These are phyloP conservation scores for Trichoderma sp. DNA, from an alignment of 2,329 filamentous ascomycete species.

Conservation along the genomic window DNA sequence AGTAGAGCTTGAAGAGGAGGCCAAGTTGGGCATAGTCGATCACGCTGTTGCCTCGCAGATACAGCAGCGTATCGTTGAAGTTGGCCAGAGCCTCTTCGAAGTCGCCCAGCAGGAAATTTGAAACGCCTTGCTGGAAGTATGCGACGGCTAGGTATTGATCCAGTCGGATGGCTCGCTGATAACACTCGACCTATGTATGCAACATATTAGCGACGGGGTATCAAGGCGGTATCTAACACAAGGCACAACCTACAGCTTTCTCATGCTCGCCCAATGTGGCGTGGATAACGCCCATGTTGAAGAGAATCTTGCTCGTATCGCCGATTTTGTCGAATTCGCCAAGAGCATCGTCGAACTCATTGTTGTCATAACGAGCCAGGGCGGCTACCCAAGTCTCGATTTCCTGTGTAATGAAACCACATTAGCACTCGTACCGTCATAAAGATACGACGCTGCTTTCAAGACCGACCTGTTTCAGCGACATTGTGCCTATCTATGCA, in stretches of 20 bases:
- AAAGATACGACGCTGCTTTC: background rate
- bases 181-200: slow-evolving; percentile 76
- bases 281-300: slow-evolving; percentile 98
- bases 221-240: background rate
- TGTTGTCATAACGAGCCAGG: slow-evolving; percentile 90
- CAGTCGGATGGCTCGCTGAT: slow-evolving; percentile 84
- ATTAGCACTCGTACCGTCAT: background rate
- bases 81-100: slow-evolving; percentile 97
- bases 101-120: slow-evolving; percentile 94
- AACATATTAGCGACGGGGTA: slow-evolving; percentile 16
- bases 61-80: slow-evolving; percentile 96
- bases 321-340: slow-evolving; percentile 81
- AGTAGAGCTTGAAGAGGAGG: slow-evolving; percentile 93
- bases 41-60: slow-evolving; percentile 91
- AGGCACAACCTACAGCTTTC: slow-evolving; percentile 72
- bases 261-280: slow-evolving; percentile 95
- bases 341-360: slow-evolving; percentile 91
- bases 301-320: slow-evolving; percentile 96
- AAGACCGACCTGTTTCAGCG: slow-evolving; percentile 58
- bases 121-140: slow-evolving; percentile 98
- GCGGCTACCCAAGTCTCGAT: slow-evolving; percentile 98
- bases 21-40: slow-evolving; percentile 98
- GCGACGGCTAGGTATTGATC: slow-evolving; percentile 96
- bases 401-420: slow-evolving; percentile 61
- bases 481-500: slow-evolving; percentile 46